Conservation (phyloP, 116 monocot species). For the Papilionanthe hybrid region DNA sequence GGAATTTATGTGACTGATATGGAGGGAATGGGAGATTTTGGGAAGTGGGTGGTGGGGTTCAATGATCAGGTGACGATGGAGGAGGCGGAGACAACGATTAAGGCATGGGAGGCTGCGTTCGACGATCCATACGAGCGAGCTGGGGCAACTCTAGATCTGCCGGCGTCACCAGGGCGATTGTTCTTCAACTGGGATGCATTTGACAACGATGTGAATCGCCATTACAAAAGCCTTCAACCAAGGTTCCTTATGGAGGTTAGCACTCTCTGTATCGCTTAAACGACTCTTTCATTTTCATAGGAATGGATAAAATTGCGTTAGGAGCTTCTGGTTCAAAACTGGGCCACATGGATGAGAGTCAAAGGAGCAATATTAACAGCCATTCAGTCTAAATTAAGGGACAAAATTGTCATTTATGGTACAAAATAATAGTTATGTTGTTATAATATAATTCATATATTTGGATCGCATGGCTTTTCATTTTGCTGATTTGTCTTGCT, state of each 20-base stretch:
- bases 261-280: neutral
- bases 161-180: conserved; percentile 25
- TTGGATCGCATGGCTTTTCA: no score
- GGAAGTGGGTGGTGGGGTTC: conserved; percentile 31
- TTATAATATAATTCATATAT: no score
- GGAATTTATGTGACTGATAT: conserved; percentile 50
- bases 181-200: conserved; percentile 60
- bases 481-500: no score
- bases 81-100: conserved; percentile 40
- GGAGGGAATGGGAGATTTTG: conserved; percentile 37
- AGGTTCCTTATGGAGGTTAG: conserved; percentile 70
- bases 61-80: conserved; percentile 20
- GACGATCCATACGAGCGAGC: conserved; percentile 75
- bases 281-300: neutral
- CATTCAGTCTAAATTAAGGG: no score
- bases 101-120: conserved; percentile 69
- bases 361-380: no score
- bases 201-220: conserved; percentile 52
- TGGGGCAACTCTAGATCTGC: conserved; percentile 28
- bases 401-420: no score
- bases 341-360: no score
- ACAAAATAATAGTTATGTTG: no score
- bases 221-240: conserved; percentile 63
- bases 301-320: neutral
- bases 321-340: neutral